phyloP scores from a whole-genome alignment of 202 grass and related monocot genomes.

The Setaria italica region DNA sequence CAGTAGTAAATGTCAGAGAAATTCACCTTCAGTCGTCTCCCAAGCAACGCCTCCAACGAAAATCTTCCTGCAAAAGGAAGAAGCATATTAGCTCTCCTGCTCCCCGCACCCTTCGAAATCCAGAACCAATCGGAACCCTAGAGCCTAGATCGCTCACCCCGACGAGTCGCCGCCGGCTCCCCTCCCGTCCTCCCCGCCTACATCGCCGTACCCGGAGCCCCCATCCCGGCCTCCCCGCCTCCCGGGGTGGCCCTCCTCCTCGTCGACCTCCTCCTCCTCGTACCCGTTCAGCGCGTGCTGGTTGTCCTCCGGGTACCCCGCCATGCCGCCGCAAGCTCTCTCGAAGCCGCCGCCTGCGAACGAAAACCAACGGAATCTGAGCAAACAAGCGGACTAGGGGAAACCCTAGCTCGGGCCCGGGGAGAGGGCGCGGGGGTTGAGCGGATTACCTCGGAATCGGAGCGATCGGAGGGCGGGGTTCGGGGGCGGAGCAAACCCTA shows the following conservation, averaged over 20 bases:
- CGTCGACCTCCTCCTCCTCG: constrained; percentile 81
- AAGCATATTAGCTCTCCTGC: background rate
- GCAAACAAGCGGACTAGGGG: background rate
- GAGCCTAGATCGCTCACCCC: constrained; percentile 64
- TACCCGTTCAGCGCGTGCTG: constrained; percentile 70
- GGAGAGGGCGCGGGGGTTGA: constrained; percentile 7
- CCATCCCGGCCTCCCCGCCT: constrained; percentile 48
- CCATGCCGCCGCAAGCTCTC: constrained; percentile 49
- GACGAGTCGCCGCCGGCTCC: constrained; percentile 71
- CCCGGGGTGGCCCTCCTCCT: constrained; percentile 62
- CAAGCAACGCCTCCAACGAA: constrained; percentile 96
- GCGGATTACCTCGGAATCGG: constrained; percentile 49
- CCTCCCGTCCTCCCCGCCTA: constrained; percentile 45
- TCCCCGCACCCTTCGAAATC: constrained; percentile 7
- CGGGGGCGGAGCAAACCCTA: constrained; percentile 57
- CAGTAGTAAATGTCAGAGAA: constrained; percentile 1
- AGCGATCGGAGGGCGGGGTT: constrained; percentile 34
- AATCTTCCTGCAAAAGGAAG: constrained; percentile 80
- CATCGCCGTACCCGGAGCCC: constrained; percentile 47
- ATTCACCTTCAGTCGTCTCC: constrained; percentile 90
- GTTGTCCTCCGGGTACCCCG: constrained; percentile 73
- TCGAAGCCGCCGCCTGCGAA: constrained; percentile 42
- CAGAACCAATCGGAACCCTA: constrained; percentile 31
- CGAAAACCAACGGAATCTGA: constrained; percentile 24
- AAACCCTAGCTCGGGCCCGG: constrained; percentile 51